A percentile compares a stretch with the other conserved stretches of the same genome.
Conservation (phyloP, 2,329 filamentous ascomycete genomes). For the Fusarium avenaceum region DNA sequence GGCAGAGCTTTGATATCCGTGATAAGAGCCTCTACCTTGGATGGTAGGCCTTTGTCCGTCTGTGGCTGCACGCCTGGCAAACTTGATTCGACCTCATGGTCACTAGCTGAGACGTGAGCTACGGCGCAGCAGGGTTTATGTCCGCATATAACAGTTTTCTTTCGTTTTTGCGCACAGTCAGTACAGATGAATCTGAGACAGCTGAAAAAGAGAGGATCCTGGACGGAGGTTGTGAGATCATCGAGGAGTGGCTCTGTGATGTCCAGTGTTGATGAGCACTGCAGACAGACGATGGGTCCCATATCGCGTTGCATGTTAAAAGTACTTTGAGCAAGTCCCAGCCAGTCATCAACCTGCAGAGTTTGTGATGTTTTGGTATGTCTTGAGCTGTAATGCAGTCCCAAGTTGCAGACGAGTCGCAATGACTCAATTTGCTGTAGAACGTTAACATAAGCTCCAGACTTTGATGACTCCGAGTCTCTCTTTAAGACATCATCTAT, state of each 20-base stretch:
- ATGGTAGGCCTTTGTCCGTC: constrained; percentile 31
- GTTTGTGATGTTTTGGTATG: constrained; percentile 36
- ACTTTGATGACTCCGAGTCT: constrained; percentile 12
- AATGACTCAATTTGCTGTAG: constrained; percentile 61
- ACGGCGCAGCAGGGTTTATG: constrained; percentile 45
- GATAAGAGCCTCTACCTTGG: constrained; percentile 55
- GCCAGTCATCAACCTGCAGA: constrained; percentile 32
- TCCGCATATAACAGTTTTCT: constrained; percentile 34
- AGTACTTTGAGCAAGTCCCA: constrained; percentile 48
- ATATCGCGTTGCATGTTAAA: constrained; percentile 55
- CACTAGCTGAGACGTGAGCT: constrained; percentile 46
- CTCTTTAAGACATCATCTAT: constrained; percentile 54
- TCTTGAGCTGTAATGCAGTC: constrained; percentile 55
- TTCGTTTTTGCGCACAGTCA: constrained; percentile 43
- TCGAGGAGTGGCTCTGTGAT: constrained; percentile 43
- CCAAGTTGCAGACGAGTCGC: constrained; percentile 62
- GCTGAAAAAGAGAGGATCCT: constrained; percentile 48
- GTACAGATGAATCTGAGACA: constrained; percentile 54
- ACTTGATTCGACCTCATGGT: constrained; percentile 42
- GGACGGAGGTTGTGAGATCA: background rate
- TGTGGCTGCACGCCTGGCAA: background rate
- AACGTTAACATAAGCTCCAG: constrained; percentile 55
- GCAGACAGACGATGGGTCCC: constrained; percentile 44
- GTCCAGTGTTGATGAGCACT: constrained; percentile 48
- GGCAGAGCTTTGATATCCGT: constrained; percentile 50